Percentiles rank a stretch among this genome's conserved stretches.
These are phyloP conservation scores for Arabidopsis lyrata DNA, from an alignment of 441 rosid genomes.

Conservation along the genomic window DNA sequence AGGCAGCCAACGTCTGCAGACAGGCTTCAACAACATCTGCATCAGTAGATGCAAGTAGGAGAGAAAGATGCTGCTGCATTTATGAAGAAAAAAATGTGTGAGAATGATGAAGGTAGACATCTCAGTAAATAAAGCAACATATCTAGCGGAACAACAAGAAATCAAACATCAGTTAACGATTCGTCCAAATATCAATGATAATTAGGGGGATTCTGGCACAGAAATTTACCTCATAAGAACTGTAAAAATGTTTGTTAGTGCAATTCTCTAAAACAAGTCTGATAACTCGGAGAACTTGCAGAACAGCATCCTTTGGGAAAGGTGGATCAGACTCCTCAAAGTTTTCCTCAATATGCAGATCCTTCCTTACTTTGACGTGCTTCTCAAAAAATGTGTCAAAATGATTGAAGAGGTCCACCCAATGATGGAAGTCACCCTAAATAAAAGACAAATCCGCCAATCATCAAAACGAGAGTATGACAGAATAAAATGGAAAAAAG, in stretches of 20 bases:
- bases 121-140: constrained; percentile 11
- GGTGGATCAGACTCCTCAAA: constrained; percentile 76
- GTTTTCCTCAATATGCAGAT: constrained; percentile 81
- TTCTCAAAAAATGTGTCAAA: constrained; percentile 96
- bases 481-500: constrained; percentile 12
- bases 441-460: constrained; percentile 32
- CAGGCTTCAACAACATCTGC: constrained; percentile 96
- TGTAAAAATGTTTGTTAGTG: constrained; percentile 91
- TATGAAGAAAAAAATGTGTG: constrained; percentile 41
- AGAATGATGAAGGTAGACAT: constrained; percentile 38
- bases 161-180: constrained; percentile 5
- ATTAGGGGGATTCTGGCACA: constrained; percentile 4
- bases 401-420: constrained; percentile 97
- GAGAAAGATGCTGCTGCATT: constrained; percentile 96
- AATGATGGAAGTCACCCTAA: constrained; percentile 99
- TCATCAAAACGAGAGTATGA: constrained; percentile 36
- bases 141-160: constrained; percentile 13
- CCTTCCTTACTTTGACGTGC: constrained; percentile 86
- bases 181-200: constrained; percentile 8
- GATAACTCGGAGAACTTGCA: constrained; percentile 92
- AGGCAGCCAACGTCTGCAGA: constrained; percentile 88
- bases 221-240: constrained; percentile 87
- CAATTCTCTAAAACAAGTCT: constrained; percentile 94
- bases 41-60: constrained; percentile 93
- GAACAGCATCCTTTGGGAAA: constrained; percentile 89